These are phyloP conservation scores for Heliamphora exappendiculata DNA, from an alignment of 148 eudicot species.

Conservation along the genomic window DNA sequence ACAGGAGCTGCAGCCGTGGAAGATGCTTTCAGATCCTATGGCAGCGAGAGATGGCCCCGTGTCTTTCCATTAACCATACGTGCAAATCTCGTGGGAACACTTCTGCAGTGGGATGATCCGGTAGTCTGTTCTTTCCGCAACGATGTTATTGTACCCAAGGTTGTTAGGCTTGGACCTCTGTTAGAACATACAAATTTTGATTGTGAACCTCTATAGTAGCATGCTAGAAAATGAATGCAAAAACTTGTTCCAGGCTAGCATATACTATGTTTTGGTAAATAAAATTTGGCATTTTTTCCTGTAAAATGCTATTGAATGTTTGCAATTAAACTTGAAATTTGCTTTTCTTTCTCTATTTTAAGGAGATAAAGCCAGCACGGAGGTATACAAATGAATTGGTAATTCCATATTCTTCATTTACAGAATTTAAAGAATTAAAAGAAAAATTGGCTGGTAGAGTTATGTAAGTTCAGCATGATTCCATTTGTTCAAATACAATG, in stretches of 20 bases:
- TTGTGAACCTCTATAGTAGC: constrained; percentile 31
- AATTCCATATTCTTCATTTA: neutral
- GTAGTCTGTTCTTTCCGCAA: constrained; percentile 48
- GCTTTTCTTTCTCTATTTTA: neutral
- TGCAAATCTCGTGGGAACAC: constrained; percentile 64
- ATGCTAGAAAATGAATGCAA: neutral
- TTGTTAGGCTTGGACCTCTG: constrained; percentile 48
- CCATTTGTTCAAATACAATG: neutral
- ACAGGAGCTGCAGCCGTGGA: constrained; percentile 33
- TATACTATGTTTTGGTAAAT: neutral
- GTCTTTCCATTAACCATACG: constrained; percentile 58
- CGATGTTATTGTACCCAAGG: constrained; percentile 53
- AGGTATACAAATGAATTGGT: neutral
- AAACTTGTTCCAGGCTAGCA: neutral
- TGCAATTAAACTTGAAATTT: neutral
- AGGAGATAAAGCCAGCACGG: neutral
- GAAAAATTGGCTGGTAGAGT: neutral
- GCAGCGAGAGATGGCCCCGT: constrained; percentile 58
- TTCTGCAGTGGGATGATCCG: constrained; percentile 69
- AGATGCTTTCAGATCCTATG: constrained; percentile 59
- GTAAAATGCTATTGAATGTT: neutral
- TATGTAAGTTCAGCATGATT: neutral
- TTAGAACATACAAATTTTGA: constrained; percentile 65
- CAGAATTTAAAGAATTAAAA: neutral
- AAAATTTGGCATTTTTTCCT: neutral